Evolutionary conservation across 306 rosid genomes (phyloP).

Genomic region (Quercus agrifolia): DNA sequence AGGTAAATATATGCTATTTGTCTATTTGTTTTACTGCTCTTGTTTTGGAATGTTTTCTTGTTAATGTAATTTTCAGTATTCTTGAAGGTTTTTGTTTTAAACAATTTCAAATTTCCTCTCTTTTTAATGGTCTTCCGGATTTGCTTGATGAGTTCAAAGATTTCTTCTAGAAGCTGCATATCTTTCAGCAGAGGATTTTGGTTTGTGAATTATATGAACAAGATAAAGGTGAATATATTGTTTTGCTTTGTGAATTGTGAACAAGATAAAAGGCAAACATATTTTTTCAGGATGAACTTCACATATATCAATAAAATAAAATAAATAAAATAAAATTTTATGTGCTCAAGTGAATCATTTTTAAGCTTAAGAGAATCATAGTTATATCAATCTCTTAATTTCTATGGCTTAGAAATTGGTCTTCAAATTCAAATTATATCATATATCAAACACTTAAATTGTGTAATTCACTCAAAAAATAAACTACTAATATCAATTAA

Average conservation of each 20-base stretch:
- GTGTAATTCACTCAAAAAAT: too few relatives aligned
- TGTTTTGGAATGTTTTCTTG: not conserved
- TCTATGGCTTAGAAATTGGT: too few relatives aligned
- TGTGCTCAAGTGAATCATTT: too few relatives aligned
- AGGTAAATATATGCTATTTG: constrained; percentile 47
- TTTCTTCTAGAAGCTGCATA: constrained; percentile 85
- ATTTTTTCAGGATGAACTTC: too few relatives aligned
- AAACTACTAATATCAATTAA: too few relatives aligned
- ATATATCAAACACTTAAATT: too few relatives aligned
- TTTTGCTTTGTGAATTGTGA: not conserved
- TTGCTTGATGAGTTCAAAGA: constrained; percentile 85
- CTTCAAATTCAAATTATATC: too few relatives aligned
- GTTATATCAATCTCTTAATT: too few relatives aligned
- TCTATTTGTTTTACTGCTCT: not conserved
- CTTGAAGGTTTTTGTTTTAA: not conserved
- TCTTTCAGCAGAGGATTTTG: not conserved
- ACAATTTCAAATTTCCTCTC: constrained; percentile 61
- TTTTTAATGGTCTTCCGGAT: constrained; percentile 72
- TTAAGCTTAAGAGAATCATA: too few relatives aligned
- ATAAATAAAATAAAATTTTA: too few relatives aligned
- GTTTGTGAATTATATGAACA: constrained; percentile 57
- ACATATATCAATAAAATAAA: too few relatives aligned
- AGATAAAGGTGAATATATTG: constrained; percentile 69
- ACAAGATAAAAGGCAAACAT: too few relatives aligned
- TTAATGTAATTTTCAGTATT: not conserved